Evolutionary conservation across 306 rosid genomes (phyloP), one percentile per base, ranked within the genome.

Genomic region (Myrica gale): DNA sequence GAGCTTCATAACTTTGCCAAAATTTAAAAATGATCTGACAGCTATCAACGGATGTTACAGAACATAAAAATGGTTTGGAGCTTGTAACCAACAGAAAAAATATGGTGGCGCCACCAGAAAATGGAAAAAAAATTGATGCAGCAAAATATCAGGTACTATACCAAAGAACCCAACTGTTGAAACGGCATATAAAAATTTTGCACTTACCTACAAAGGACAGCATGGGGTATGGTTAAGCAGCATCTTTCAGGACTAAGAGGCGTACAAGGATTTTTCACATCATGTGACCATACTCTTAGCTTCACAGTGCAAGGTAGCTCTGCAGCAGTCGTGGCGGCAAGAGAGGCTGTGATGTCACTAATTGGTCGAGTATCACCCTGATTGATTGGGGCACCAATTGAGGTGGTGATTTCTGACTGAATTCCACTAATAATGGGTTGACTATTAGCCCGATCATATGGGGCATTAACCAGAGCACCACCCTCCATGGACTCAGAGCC

Each of bases 291-390:
- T 48, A 79, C 71, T 41, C 79, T 79, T 55, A 79, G 62, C 75
- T 79, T 74, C 75, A 79, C 83, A 56, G 83, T 79, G 71, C 83
- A 79, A 79, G 83, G 83, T 19, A 79, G 47, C 71, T 79, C 83
- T 46, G 78, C 69, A 21, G 69, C 69, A 46, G 69, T 37, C 6
- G 71, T 62, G 63, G 83, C 75, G 2, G 75, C 71, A 52, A 74
- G 69, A 46, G 83, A 79, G 9, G 75, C 48, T 7, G 75, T 58
- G 63, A 79, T 68, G 56, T 74, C 75, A 0, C 9, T 10, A 48
- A 48, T 11, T 48, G 52, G 52, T 48, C 12, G 52, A 11, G 52
- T 48, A 48, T 48, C 52, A 48, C 8, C 53, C 63, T 65, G 46
- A 47, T 68, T 75, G 37, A 58, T 65, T 20, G 77, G 54, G 47